phyloP scores from a whole-genome alignment of 2,329 filamentous ascomycete genomes.

The Hymenoscyphus salicellus region DNA sequence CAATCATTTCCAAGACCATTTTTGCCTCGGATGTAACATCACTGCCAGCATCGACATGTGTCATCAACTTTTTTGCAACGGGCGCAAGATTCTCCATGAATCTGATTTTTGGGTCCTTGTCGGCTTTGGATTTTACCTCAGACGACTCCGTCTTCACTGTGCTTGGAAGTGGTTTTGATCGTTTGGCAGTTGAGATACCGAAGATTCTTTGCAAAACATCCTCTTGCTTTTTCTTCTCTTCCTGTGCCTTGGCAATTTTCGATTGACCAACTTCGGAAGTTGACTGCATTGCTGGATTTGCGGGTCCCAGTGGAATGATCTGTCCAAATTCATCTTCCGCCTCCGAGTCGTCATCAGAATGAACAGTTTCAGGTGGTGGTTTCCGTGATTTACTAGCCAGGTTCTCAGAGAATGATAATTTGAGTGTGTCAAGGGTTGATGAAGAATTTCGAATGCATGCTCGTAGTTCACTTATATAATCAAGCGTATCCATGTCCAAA shows the following conservation, averaged over 20 bases:
- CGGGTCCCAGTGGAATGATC: slow-evolving; percentile 32
- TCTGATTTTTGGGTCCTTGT: slow-evolving; percentile 33
- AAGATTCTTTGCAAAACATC: slow-evolving; percentile 52
- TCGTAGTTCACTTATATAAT: slow-evolving; percentile 54
- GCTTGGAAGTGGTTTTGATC: slow-evolving; percentile 19
- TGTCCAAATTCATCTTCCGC: slow-evolving; percentile 55
- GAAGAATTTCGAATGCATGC: slow-evolving; percentile 54
- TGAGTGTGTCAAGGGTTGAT: slow-evolving; percentile 52
- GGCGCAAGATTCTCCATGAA: slow-evolving; percentile 43
- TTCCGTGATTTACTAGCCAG: slow-evolving; percentile 49
- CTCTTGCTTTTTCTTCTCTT: slow-evolving; percentile 56
- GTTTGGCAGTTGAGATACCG: slow-evolving; percentile 43
- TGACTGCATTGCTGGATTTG: slow-evolving; percentile 28
- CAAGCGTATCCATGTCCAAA: slow-evolving; percentile 59
- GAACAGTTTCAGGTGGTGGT: slow-evolving; percentile 38
- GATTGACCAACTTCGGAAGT: slow-evolving; percentile 42
- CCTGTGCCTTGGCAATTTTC: slow-evolving; percentile 48
- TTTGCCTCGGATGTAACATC: slow-evolving; percentile 39
- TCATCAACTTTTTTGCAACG: slow-evolving; percentile 42
- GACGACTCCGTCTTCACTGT: slow-evolving; percentile 8
- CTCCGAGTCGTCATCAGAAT: slow-evolving; percentile 49
- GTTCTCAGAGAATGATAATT: slow-evolving; percentile 56
- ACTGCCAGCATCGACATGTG: slow-evolving; percentile 39
- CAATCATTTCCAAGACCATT: slow-evolving; percentile 50
- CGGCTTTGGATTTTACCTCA: not conserved